Base-by-base conservation (phyloP, 2,329 filamentous ascomycete genomes). In the Colletotrichum sp. region DNA sequence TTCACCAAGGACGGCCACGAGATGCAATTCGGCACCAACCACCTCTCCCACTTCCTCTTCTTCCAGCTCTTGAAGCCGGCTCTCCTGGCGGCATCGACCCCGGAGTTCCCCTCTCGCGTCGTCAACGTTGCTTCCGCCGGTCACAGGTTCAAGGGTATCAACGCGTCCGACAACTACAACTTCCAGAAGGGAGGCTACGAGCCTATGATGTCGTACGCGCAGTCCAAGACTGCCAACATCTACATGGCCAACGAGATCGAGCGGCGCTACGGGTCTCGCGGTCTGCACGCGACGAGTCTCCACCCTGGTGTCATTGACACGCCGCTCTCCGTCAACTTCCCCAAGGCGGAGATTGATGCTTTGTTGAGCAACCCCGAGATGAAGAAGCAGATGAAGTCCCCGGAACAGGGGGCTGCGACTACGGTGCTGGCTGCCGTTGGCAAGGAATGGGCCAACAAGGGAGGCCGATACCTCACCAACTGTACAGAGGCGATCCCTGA, bases 161-260 rank as follows among this genome's bases (percentile, higher is more conserved):
- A 83, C 18, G 55, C 32, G 72, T 82, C 82, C 32, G 82, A 87
- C 70, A 83, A 88, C 79, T 66, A 69, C 68, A 69, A 75, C 68
- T 73, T 59, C 52, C 30, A 65, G 30, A 63, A 67, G 5, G 80
- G 76, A 34, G 76, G 60, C 7, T 80, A 89, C 74, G 72, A 84
- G 6, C 82, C 83, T 0, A 82, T 79, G 67, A 16, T 70, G 1
- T 82, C 87, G 1, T 92, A 91, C 74, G 86, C 82, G 0, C 86
- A 89, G 77, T 83, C 84, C 60, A 92, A 92, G 77, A 84, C 85
- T 0, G 89, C 90, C 10, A 89, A 88, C 70, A 85, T 90, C 30
- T 88, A 86, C 78, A 86, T 88, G 67, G 86, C 89, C 3, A 89
- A 87, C 73, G 84, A 89, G 71, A 84, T 91, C 26, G 88, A 91